Conservation (phyloP, 2,329 filamentous ascomycete species). For the Ophiostoma himal-ulmi region DNA sequence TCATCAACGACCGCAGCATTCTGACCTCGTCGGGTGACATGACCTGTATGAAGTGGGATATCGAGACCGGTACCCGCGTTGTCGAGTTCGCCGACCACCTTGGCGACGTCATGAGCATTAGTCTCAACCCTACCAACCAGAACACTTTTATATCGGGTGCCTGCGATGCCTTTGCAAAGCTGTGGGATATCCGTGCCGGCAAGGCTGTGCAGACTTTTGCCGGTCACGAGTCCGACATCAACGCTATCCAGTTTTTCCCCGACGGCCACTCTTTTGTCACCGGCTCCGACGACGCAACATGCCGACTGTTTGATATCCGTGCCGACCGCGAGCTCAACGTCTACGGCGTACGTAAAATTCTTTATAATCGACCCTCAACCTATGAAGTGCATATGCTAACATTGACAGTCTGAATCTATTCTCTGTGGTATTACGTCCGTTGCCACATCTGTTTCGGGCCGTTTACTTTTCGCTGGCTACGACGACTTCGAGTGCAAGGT, state of each 20-base stretch:
- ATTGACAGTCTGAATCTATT: conserved; percentile 79
- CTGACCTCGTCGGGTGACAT: conserved; percentile 98
- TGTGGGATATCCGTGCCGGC: conserved; percentile 97
- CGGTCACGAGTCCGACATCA: conserved; percentile 97
- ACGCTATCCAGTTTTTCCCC: conserved; percentile 98
- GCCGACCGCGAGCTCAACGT: conserved; percentile 75
- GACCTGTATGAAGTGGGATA: conserved; percentile 99
- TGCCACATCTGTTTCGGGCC: conserved; percentile 92
- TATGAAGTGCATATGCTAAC: conserved; percentile 27
- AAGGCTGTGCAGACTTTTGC: conserved; percentile 99
- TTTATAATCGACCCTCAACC: too few relatives aligned
- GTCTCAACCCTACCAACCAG: conserved; percentile 97
- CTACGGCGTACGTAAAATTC: conserved; percentile 53
- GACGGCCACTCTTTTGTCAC: conserved; percentile 98
- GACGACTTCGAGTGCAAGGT: conserved; percentile 99
- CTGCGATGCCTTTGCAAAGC: conserved; percentile 95
- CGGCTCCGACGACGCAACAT: conserved; percentile 94
- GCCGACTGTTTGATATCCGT: conserved; percentile 94
- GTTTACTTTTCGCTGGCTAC: conserved; percentile 92
- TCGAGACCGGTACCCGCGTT: conserved; percentile 93
- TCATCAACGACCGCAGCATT: conserved; percentile 97
- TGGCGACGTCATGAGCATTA: conserved; percentile 99
- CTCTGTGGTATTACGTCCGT: conserved; percentile 98
- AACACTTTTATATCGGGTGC: conserved; percentile 99
- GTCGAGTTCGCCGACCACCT: conserved; percentile 98